Base-by-base conservation (phyloP, 2,329 filamentous ascomycete genomes). In the Aspergillus niger region DNA sequence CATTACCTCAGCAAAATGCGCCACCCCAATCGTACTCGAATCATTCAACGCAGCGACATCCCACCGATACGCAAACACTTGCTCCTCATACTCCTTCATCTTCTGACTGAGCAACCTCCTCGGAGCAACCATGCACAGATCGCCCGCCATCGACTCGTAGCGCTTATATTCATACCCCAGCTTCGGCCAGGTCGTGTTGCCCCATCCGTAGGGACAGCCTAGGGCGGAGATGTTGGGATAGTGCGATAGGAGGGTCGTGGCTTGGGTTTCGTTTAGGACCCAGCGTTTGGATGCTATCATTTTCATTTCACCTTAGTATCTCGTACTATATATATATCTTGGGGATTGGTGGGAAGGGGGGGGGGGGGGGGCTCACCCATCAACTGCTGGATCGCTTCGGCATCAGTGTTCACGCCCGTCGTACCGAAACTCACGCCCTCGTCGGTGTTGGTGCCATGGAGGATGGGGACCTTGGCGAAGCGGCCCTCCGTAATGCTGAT, bases 391-490 rank as follows among this genome's bases (percentile, higher is more conserved):
- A 77, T 68, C 63, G 87, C 84, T 36, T 86, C 80, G 10, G 75
- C 80, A 24, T 80, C 82, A 1, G 81, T 85, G 70, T 87, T 81
- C 59, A 87, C 68, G 13, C 81, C 82, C 8, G 67, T 71, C 3
- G 80, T 79, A 2, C 80, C 82, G 65, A 88, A 88, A 3, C 79
- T 78, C 1, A 82, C 83, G 2, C 86, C 88, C 70, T 91, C 88
- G 65, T 90, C 88, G 1, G 82, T 83, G 70, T 89, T 90, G 32
- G 83, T 82, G 5, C 89, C 88, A 44, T 83, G 76, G 5, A 91
- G 79, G 41, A 89, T 81, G 1, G 87, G 86, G 0, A 90, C 85
- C 38, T 84, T 80, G 50, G 88, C 83, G 60, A 90, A 86, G 20
- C 82, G 81, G 36, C 86, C 87, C 6, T 80, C 68, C 1, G 74